These are phyloP conservation scores for Hymenoscyphus occultus DNA, from an alignment of 2,329 filamentous ascomycete species.

Conservation along the genomic window DNA sequence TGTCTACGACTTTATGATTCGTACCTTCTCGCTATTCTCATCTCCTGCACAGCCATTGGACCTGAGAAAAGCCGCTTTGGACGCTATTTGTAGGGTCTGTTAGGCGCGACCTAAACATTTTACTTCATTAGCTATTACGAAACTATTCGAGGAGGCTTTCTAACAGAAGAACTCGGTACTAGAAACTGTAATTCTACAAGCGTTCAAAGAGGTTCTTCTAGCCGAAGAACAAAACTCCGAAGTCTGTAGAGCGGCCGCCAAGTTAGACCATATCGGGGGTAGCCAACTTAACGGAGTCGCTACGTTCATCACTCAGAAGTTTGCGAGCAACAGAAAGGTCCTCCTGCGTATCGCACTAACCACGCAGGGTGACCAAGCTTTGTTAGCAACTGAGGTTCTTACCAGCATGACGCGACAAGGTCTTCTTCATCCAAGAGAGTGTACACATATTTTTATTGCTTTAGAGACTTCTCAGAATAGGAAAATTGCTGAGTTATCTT, in stretches of 20 bases:
- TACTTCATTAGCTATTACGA: slow-evolving; percentile 71
- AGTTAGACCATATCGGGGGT: slow-evolving; percentile 59
- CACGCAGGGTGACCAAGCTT: slow-evolving; percentile 73
- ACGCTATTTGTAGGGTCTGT: slow-evolving; percentile 83
- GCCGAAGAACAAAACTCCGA: slow-evolving; percentile 80
- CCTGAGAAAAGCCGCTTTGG: slow-evolving; percentile 74
- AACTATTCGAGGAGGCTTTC: slow-evolving; percentile 77
- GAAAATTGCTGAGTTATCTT: slow-evolving; percentile 77
- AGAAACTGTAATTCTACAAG: slow-evolving; percentile 73
- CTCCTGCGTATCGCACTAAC: slow-evolving; percentile 79
- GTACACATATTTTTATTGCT: slow-evolving; percentile 82
- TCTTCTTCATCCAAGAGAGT: slow-evolving; percentile 90
- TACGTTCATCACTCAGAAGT: slow-evolving; percentile 80
- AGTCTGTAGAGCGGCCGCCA: slow-evolving; percentile 43
- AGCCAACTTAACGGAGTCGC: slow-evolving; percentile 83
- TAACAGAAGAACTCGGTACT: slow-evolving; percentile 65
- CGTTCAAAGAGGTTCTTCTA: slow-evolving; percentile 83
- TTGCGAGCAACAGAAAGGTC: slow-evolving; percentile 53
- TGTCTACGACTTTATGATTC: slow-evolving; percentile 77
- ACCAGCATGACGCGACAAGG: slow-evolving; percentile 94
- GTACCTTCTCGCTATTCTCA: slow-evolving; percentile 75
- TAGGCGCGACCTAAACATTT: slow-evolving; percentile 88
- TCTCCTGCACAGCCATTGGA: slow-evolving; percentile 62
- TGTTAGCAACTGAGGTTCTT: slow-evolving; percentile 82
- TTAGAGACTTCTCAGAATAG: slow-evolving; percentile 79